Conservation (phyloP, 2,329 filamentous ascomycete species). For the Geoglossum cookeanum region DNA sequence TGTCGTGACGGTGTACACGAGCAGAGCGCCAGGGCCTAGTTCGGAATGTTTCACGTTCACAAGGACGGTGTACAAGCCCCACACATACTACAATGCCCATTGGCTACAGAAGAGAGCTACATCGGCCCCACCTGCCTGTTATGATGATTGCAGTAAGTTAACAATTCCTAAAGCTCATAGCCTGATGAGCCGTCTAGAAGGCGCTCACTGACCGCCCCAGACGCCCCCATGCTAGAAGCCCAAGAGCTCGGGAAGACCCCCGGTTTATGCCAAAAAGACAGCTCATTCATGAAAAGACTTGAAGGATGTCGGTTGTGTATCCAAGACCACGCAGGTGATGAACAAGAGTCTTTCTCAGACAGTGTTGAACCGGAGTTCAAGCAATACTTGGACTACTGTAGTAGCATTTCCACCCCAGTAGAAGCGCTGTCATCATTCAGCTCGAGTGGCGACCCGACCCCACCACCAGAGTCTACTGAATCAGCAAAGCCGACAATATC, state of each 20-base stretch:
- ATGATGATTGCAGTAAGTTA: slow-evolving; percentile 6
- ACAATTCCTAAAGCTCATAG: background rate
- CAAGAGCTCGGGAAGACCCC: slow-evolving; percentile 3
- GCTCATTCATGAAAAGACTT: background rate
- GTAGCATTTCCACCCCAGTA: background rate
- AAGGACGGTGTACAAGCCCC: background rate
- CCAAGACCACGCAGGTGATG: background rate
- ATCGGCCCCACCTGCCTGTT: slow-evolving; percentile 1
- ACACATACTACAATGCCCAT: background rate
- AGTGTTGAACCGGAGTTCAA: slow-evolving; percentile 3
- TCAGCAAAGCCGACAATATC: background rate
- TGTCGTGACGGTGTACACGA: background rate
- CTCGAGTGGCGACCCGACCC: background rate
- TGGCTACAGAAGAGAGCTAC: background rate
- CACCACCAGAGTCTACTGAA: background rate
- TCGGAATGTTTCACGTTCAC: background rate
- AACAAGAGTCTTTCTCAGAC: background rate
- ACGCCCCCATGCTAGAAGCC: slow-evolving; percentile 4
- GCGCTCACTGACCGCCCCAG: background rate
- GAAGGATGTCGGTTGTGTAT: slow-evolving; percentile 1
- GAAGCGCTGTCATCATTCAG: background rate
- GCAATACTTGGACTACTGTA: slow-evolving; percentile 5
- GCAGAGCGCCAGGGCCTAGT: background rate
- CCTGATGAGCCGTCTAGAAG: background rate
- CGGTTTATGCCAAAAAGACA: background rate